Percentiles rank a stretch among this genome's conserved stretches.
These are phyloP conservation scores for Hemisphaericaspora subhashii DNA, from an alignment of 1,139 yeast genomes.

Conservation along the genomic window DNA sequence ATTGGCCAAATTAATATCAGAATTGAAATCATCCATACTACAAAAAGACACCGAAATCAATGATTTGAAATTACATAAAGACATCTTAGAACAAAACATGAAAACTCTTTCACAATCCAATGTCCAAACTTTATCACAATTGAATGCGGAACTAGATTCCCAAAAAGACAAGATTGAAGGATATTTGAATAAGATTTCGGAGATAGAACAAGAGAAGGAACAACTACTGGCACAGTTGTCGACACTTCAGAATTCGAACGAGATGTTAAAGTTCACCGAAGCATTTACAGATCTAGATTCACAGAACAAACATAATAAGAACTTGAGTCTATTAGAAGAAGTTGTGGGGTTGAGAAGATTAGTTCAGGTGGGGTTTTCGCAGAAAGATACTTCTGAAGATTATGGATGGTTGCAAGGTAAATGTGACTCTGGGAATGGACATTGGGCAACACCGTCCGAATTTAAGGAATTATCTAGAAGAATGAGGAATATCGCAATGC, in stretches of 20 bases:
- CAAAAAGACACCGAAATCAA: slow-evolving; percentile 36
- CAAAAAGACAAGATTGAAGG: slow-evolving; percentile 17
- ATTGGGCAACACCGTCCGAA: slow-evolving; percentile 8
- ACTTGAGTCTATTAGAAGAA: slow-evolving; percentile 36
- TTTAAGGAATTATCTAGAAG: slow-evolving; percentile 14
- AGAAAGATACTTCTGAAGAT: slow-evolving; percentile 11
- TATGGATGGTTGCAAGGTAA: slow-evolving; percentile 21
- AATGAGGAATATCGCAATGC: slow-evolving; percentile 18
- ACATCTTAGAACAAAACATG: slow-evolving; percentile 43
- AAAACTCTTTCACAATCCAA: slow-evolving; percentile 28
- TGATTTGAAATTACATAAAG: slow-evolving; percentile 42
- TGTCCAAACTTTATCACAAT: slow-evolving; percentile 14
- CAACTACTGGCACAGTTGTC: slow-evolving; percentile 21
- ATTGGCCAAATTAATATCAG: neutral
- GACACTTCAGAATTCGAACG: slow-evolving; percentile 16
- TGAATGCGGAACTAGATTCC: slow-evolving; percentile 23
- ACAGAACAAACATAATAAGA: slow-evolving; percentile 34
- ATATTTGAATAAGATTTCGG: slow-evolving; percentile 10
- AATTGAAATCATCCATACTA: slow-evolving; percentile 9
- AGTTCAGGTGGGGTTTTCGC: slow-evolving; percentile 12
- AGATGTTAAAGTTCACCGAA: slow-evolving; percentile 14
- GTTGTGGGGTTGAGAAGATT: slow-evolving; percentile 33
- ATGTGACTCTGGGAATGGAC: neutral
- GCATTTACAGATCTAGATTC: slow-evolving; percentile 20
- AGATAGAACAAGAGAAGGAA: slow-evolving; percentile 19